phyloP scores from a whole-genome alignment of 805 yeast species.

The Candida insectalens region DNA sequence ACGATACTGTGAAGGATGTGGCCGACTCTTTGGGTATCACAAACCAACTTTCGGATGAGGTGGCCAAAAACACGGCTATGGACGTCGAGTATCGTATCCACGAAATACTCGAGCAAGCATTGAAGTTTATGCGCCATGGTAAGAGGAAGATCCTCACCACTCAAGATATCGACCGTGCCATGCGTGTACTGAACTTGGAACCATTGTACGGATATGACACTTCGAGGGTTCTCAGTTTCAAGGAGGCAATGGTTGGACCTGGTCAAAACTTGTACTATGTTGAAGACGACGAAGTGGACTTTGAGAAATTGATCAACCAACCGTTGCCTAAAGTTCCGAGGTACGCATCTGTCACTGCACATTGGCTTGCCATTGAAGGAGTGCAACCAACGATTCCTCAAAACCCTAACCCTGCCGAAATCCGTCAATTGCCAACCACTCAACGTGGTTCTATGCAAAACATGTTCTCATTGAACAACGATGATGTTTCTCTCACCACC shows the following conservation, averaged over 20 bases:
- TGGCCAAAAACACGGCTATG: conserved; percentile 92
- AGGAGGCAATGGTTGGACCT: conserved; percentile 80
- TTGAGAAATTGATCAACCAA: conserved; percentile 85
- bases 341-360: conserved; percentile 85
- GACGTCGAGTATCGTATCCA: conserved; percentile 97
- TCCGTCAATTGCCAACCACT: conserved; percentile 66
- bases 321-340: conserved; percentile 95
- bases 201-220: conserved; percentile 86
- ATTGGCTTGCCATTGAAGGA: conserved; percentile 97
- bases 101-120: conserved; percentile 91
- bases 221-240: conserved; percentile 61
- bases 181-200: conserved; percentile 81
- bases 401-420: conserved; percentile 79
- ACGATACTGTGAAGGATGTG: conserved; percentile 92
- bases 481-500: conserved; percentile 23
- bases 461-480: conserved; percentile 43
- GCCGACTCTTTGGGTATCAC: conserved; percentile 84
- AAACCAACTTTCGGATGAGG: conserved; percentile 72
- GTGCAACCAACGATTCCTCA: conserved; percentile 97
- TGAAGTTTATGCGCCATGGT: conserved; percentile 91
- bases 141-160: conserved; percentile 77
- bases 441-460: conserved; percentile 77
- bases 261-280: conserved; percentile 91
- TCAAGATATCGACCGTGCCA: conserved; percentile 70
- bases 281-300: conserved; percentile 87